Conservation (phyloP, 176 grass and related monocot species). For the Alloteropsis semialata region DNA sequence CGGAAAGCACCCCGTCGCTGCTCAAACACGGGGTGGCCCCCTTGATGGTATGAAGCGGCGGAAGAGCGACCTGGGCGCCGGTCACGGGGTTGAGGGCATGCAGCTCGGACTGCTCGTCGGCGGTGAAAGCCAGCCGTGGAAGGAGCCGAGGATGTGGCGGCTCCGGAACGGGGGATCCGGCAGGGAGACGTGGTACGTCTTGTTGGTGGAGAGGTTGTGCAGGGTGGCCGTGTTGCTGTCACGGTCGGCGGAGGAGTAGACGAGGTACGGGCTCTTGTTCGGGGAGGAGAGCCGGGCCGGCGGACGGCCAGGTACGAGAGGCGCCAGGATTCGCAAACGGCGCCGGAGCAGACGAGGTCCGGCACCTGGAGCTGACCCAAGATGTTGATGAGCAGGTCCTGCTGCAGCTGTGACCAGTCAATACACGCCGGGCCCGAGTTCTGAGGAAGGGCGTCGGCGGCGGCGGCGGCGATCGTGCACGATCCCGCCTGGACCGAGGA, state of each 20-base stretch:
- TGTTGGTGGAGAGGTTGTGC: too few species aligned
- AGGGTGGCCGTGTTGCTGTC: not conserved
- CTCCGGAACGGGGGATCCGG: not conserved
- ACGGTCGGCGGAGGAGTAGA: not conserved
- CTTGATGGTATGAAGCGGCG: not conserved
- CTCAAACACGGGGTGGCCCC: not conserved
- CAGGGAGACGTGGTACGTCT: too few species aligned
- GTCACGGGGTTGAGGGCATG: slow-evolving; percentile 27
- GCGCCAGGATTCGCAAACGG: not conserved
- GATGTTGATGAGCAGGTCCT: not conserved
- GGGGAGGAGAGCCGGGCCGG: not conserved
- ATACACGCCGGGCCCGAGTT: not conserved
- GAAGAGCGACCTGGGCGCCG: not conserved
- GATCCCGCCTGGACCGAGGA: too few species aligned
- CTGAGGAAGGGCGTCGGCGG: too few species aligned
- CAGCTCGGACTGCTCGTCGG: not conserved
- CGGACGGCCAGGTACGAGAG: not conserved
- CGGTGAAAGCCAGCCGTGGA: not conserved
- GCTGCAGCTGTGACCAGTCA: not conserved
- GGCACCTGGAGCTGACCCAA: not conserved
- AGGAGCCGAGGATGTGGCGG: not conserved
- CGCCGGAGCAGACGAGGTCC: too few species aligned
- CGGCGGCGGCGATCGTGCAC: too few species aligned
- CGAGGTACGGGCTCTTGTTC: not conserved
- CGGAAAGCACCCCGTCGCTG: too few species aligned